phyloP scores from a whole-genome alignment of 305 asterid species.

The Fraxinus latifolia region DNA sequence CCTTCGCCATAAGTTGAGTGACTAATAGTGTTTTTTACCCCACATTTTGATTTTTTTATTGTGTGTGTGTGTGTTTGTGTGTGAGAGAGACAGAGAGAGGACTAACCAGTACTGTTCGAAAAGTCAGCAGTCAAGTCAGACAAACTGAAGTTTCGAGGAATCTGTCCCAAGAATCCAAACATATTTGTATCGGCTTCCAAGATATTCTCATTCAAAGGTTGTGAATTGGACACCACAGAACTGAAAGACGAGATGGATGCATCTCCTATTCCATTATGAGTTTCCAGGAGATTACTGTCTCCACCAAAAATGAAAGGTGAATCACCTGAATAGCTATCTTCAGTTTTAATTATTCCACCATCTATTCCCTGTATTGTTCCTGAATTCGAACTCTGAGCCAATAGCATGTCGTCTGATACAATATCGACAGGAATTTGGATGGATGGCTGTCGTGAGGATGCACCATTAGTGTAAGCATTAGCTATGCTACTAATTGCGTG shows the following conservation, averaged over 20 bases:
- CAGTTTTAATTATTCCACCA: slow-evolving; percentile 28
- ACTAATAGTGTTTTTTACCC: background rate
- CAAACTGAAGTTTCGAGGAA: slow-evolving; percentile 32
- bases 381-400: slow-evolving; percentile 29
- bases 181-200: slow-evolving; percentile 32
- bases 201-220: slow-evolving; percentile 26
- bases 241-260: slow-evolving; percentile 25
- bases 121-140: slow-evolving; percentile 39
- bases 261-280: slow-evolving; percentile 27
- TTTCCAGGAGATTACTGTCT: slow-evolving; percentile 26
- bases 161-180: slow-evolving; percentile 36
- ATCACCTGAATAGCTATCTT: slow-evolving; percentile 28
- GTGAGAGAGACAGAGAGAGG: background rate
- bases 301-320: slow-evolving; percentile 27
- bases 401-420: slow-evolving; percentile 21
- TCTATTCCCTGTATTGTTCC: slow-evolving; percentile 33
- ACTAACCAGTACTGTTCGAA: slow-evolving; percentile 32
- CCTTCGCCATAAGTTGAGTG: background rate
- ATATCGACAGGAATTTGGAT: slow-evolving; percentile 26
- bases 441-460: slow-evolving; percentile 26
- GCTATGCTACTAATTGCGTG: slow-evolving; percentile 16
- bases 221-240: slow-evolving; percentile 29
- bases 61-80: background rate
- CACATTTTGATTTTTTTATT: background rate
- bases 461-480: slow-evolving; percentile 25